Conservation (phyloP, 1,284 basidiomycete species). For the Pterulicium gracile region DNA sequence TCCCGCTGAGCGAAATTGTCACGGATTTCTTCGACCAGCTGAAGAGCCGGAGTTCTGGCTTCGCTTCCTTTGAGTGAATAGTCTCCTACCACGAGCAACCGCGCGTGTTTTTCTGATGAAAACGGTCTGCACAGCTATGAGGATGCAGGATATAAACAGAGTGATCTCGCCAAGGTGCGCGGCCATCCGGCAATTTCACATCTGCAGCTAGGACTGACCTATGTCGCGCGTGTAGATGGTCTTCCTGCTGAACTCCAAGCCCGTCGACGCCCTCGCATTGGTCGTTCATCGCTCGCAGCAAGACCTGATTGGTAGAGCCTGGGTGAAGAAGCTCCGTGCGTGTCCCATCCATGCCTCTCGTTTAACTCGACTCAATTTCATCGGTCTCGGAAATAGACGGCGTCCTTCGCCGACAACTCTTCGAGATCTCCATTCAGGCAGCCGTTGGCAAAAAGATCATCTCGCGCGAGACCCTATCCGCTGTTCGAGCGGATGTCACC, state of each 20-base stretch:
- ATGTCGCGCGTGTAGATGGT: slow-evolving; percentile 45
- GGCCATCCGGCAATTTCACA: too few species aligned
- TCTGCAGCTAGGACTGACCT: too few species aligned
- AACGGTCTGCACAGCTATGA: slow-evolving; percentile 64
- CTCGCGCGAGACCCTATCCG: slow-evolving; percentile 82
- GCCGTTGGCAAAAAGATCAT: slow-evolving; percentile 80
- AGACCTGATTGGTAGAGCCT: slow-evolving; percentile 61
- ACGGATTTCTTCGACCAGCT: slow-evolving; percentile 90
- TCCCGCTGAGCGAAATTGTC: slow-evolving; percentile 89
- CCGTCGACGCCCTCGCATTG: slow-evolving; percentile 87
- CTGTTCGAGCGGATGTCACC: slow-evolving; percentile 89
- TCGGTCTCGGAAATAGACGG: slow-evolving; percentile 46
- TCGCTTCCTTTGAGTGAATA: slow-evolving; percentile 84
- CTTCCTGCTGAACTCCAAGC: slow-evolving; percentile 78
- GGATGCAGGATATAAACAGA: slow-evolving; percentile 76
- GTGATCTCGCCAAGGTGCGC: slow-evolving; percentile 71
- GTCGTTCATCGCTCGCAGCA: slow-evolving; percentile 75
- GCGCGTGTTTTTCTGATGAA: background rate
- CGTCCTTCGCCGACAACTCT: slow-evolving; percentile 87
- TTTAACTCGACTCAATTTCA: background rate
- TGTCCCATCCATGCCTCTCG: slow-evolving; percentile 8
- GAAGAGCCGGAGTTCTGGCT: slow-evolving; percentile 85
- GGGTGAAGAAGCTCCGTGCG: slow-evolving; percentile 87
- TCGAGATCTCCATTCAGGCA: slow-evolving; percentile 90
- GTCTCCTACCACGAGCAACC: slow-evolving; percentile 1